phyloP scores from a whole-genome alignment of 2,329 filamentous ascomycete genomes.

The Fusarium sp. region DNA sequence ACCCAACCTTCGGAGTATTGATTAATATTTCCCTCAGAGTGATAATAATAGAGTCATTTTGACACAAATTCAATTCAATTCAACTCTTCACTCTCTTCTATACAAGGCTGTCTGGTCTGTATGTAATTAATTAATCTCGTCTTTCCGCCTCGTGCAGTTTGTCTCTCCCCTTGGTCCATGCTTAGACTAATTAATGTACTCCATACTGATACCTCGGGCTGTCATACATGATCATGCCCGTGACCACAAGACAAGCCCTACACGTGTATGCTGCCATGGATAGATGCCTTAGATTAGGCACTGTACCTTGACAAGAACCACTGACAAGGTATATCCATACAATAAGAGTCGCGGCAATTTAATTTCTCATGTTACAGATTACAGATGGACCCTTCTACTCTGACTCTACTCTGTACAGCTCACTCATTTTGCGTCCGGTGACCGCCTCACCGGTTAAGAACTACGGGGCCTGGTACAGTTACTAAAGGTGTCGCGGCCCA shows the following conservation, averaged over 20 bases:
- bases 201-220: slow-evolving; percentile 2
- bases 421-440: slow-evolving; percentile 23
- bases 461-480: slow-evolving; percentile 6
- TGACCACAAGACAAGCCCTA: slow-evolving; percentile 11
- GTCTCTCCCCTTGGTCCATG: slow-evolving; percentile 15
- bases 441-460: slow-evolving; percentile 36
- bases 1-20: slow-evolving; percentile 36
- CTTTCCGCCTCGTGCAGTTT: slow-evolving; percentile 11
- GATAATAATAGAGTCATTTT: background rate
- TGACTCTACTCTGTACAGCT: slow-evolving; percentile 27
- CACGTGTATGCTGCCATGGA: slow-evolving; percentile 14
- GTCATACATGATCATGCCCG: slow-evolving; percentile 5
- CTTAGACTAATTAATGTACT: slow-evolving; percentile 11
- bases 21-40: slow-evolving; percentile 16
- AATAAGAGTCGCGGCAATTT: background rate
- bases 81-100: background rate
- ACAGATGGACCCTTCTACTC: background rate
- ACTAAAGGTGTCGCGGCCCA: slow-evolving; percentile 24
- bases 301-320: slow-evolving; percentile 11
- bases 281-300: slow-evolving; percentile 1
- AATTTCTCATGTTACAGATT: background rate
- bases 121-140: slow-evolving; percentile 10
- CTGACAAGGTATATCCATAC: background rate
- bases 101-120: slow-evolving; percentile 8
- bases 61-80: background rate